Evolutionary conservation across 1,284 basidiomycete genomes (phyloP).

Genomic region (Paramarasmius palmivorus): DNA sequence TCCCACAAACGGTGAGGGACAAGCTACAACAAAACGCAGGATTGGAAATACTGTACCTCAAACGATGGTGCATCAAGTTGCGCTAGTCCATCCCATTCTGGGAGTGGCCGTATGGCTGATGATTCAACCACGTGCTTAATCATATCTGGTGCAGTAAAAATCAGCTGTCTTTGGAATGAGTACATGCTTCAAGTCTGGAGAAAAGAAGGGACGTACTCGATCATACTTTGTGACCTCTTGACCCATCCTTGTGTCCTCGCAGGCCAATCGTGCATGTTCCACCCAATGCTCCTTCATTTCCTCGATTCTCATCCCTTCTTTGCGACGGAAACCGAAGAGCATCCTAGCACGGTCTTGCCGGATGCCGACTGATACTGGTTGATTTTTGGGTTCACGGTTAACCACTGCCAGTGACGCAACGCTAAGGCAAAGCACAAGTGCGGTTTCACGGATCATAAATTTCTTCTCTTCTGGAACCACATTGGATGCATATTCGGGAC

Average conservation of each 20-base stretch:
- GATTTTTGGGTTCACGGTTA: no score
- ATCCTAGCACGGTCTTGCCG: no score
- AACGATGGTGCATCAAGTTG: background rate
- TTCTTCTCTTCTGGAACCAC: background rate
- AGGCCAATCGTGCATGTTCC: background rate
- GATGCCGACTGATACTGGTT: no score
- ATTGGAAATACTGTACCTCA: background rate
- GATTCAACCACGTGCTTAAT: background rate
- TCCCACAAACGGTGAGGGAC: background rate
- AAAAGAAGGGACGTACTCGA: background rate
- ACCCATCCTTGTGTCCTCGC: background rate
- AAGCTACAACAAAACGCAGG: background rate
- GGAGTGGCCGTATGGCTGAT: background rate
- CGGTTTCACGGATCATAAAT: background rate
- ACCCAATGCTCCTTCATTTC: background rate
- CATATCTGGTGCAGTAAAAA: background rate
- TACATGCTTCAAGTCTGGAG: background rate
- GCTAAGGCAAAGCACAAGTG: background rate
- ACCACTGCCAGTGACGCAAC: background rate
- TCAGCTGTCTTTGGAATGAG: no score
- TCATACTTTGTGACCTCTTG: background rate
- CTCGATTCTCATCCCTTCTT: background rate
- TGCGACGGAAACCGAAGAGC: no score
- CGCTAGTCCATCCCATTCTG: background rate
- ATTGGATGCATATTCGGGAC: background rate